Conservation (phyloP, 306 rosid species). For the Fragaria iinumae region DNA sequence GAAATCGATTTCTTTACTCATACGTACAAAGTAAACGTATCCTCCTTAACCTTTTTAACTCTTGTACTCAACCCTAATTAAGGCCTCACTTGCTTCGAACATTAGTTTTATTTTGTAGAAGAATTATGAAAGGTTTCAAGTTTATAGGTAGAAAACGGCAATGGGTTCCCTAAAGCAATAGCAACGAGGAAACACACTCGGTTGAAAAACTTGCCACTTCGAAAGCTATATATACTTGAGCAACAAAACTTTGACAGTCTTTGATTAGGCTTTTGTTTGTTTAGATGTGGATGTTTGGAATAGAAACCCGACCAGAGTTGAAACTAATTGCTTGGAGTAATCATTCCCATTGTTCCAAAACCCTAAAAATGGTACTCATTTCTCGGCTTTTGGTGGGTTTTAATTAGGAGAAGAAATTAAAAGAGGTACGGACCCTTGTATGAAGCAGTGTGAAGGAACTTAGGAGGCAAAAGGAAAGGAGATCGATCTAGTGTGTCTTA, state of each 20-base stretch:
- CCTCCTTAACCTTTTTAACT: no score
- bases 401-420: neutral
- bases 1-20: no score
- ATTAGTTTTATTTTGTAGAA: neutral
- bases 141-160: constrained; percentile 15
- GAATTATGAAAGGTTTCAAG: constrained; percentile 9
- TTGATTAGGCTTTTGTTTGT: constrained; percentile 4
- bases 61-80: no score
- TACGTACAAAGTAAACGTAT: no score
- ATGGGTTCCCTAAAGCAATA: constrained; percentile 34
- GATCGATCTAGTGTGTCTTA: constrained; percentile 15
- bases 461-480: constrained; percentile 23
- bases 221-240: constrained; percentile 8
- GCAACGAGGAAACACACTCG: constrained; percentile 28
- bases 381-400: constrained; percentile 21
- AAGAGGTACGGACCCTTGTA: neutral
- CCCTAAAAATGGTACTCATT: neutral
- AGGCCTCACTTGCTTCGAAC: no score
- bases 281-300: constrained; percentile 28
- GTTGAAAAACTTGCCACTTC: constrained; percentile 17
- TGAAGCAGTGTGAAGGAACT: neutral
- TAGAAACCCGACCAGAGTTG: constrained; percentile 29
- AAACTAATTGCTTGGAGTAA: constrained; percentile 4
- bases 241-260: constrained; percentile 8
- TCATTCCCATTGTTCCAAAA: constrained; percentile 12